Evolutionary conservation across 1,284 basidiomycete species (phyloP), one percentile per base, ranked within the genome.

Genomic region (Phylloboletellus chloephorus): DNA sequence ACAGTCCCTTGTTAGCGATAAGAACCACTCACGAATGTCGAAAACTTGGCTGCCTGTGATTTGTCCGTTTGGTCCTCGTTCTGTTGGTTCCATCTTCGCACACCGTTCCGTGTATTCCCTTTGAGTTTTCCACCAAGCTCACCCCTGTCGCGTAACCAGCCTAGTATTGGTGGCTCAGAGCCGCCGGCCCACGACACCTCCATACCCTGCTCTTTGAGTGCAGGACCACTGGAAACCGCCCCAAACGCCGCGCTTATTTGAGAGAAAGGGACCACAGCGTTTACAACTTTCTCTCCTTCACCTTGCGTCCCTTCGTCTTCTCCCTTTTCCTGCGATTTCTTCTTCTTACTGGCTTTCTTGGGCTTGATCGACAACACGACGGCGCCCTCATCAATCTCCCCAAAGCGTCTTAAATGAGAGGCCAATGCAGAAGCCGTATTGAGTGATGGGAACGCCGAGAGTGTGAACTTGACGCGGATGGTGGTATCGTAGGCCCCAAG

Each of bases 241-340:
- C 76, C 80, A 53, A 85, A 85, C 0, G 86, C 85, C 34, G 82
- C 74, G 2, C 78, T 72, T 34, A 88, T 79, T 48, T 79, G 79
- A 41, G 76, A 73, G 59, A 88, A 89, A 2, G 82, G 79, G 0
- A 88, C 75, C 3, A 86, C 67, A 0, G 86, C 87, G 6, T 71
- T 84, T 1, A 74, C 81, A 26, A 71, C 69, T 51, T 82, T 88
- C 4, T 74, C 69, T 9, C 75, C 69, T 44, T 76, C 74, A 22
- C 64, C 61, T 54, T 79, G 43, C 3, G 28, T 26, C 2, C 13
- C 29, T 5, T 48, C 44, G 6, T 51, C 42, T 31, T 31, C 3
- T 12, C 24, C 30, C 7, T 41, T 51, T n/a, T 34, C 44, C 19
- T 39, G 31, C 3, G 15, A 7, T 37, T 49, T 58, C 29, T 58